Evolutionary conservation across 2,329 filamentous ascomycete genomes (phyloP), one percentile per base, ranked within the genome.

Genomic region (Hansfordia pulvinata): DNA sequence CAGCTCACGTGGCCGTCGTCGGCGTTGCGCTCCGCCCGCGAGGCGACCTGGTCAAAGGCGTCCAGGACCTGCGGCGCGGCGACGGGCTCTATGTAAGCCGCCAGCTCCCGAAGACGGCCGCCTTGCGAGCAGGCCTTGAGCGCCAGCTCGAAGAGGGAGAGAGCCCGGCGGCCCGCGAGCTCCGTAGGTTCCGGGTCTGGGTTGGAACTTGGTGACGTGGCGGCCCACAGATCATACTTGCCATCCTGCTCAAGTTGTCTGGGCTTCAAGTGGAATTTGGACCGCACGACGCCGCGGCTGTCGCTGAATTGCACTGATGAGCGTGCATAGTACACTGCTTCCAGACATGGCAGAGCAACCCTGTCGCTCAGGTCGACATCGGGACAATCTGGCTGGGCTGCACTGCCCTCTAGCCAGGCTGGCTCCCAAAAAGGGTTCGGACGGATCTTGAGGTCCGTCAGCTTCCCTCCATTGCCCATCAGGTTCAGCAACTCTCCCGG

Each of bases 401-500:
- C 30, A 7, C 28, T 16, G 8, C 31, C 21, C 2, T 36, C 40
- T 5, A 20, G 23, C 11, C 25, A 17, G 11, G 44, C 31, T 8
- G 61, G 58, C 27, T 61, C 50, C 29, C 64, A 53, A 32, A 78
- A 74, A 0, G 69, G 69, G 39, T 82, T 83, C 1, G 76, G 75
- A 29, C 70, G 62, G 3, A 76, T 37, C 15, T 54, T 56, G n/a
- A 81, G 48, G 4, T 57, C 56, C 9, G 48, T 44, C n/a, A 78
- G 53, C 12, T 56, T 59, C 23, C 54, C 47, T 1, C 49, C 42
- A 8, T 47, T 41, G 17, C 53, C 47, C 12, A 79, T 46, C 3
- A 81, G 54, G 14, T 64, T 48, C 1, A 81, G 53, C 1, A 82
- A 51, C 41, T 80, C 75, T 29, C 58, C 64, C 0, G 78, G 78